These are phyloP conservation scores for Paraphoma chrysanthemicola DNA, from an alignment of 2,329 filamentous ascomycete genomes.

Conservation along the genomic window DNA sequence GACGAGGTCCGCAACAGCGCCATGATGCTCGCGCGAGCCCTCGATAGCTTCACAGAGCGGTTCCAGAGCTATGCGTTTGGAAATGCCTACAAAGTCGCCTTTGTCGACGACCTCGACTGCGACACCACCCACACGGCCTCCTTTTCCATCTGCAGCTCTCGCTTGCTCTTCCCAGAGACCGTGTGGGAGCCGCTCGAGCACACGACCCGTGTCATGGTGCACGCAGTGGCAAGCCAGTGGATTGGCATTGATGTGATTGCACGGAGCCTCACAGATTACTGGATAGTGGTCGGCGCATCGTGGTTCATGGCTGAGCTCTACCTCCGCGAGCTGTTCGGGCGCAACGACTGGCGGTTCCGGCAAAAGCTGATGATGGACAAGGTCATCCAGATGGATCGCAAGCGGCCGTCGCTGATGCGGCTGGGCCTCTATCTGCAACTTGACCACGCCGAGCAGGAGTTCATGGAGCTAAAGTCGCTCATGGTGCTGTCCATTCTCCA, in stretches of 20 bases:
- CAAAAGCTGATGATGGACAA: slow-evolving; percentile 85
- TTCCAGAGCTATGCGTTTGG: slow-evolving; percentile 88
- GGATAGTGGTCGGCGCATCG: slow-evolving; percentile 88
- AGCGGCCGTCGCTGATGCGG: slow-evolving; percentile 80
- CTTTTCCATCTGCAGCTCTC: slow-evolving; percentile 84
- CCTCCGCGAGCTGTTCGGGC: slow-evolving; percentile 87
- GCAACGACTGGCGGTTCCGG: slow-evolving; percentile 91
- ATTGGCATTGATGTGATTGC: slow-evolving; percentile 92
- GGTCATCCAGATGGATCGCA: slow-evolving; percentile 80
- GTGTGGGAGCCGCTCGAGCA: slow-evolving; percentile 86
- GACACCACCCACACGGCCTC: slow-evolving; percentile 81
- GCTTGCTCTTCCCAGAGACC: slow-evolving; percentile 82
- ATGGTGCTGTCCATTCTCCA: slow-evolving; percentile 94
- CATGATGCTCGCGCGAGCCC: slow-evolving; percentile 78
- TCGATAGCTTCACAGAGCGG: slow-evolving; percentile 89
- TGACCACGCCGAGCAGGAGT: slow-evolving; percentile 85
- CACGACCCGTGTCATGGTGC: slow-evolving; percentile 79
- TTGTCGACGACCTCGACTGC: slow-evolving; percentile 84
- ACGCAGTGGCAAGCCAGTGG: slow-evolving; percentile 90
- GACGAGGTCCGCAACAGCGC: slow-evolving; percentile 89
- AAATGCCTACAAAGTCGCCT: slow-evolving; percentile 88
- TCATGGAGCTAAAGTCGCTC: slow-evolving; percentile 88
- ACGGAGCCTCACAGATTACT: slow-evolving; percentile 79
- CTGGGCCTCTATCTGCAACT: slow-evolving; percentile 80
- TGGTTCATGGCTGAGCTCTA: slow-evolving; percentile 96